Evolutionary conservation across 2,329 filamentous ascomycete genomes (phyloP).

Genomic region (Aureobasidium mangrovei): DNA sequence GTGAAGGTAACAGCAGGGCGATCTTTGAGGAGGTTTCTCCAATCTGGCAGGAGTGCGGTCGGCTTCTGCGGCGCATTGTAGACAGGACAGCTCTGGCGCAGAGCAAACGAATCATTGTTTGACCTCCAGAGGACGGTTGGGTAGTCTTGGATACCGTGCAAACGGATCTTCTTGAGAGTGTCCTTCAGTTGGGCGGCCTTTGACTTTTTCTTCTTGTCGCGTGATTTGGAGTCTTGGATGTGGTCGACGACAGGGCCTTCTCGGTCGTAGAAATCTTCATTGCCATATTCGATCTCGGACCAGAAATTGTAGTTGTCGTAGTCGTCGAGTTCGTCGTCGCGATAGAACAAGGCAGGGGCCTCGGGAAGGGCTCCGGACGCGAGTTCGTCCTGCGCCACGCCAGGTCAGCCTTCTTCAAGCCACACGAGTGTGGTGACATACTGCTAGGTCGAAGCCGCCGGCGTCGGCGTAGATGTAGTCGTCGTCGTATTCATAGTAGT

Average conservation of each 20-base stretch:
- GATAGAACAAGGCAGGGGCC: slow-evolving; percentile 29
- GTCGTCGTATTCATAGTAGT: slow-evolving; percentile 31
- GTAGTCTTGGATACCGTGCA: slow-evolving; percentile 9
- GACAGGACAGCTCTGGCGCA: slow-evolving; percentile 15
- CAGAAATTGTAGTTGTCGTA: slow-evolving; percentile 42
- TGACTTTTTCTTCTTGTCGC: slow-evolving; percentile 26
- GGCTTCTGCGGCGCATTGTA: slow-evolving; percentile 19
- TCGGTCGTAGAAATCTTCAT: slow-evolving; percentile 37
- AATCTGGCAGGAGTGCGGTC: slow-evolving; percentile 37
- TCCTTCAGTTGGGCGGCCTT: slow-evolving; percentile 14
- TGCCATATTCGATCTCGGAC: slow-evolving; percentile 41
- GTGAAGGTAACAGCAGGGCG: slow-evolving; percentile 16
- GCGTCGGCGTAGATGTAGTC: slow-evolving; percentile 38
- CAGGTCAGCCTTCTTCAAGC: neutral
- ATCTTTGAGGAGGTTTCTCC: slow-evolving; percentile 32
- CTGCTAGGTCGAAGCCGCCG: slow-evolving; percentile 32
- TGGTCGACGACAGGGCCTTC: slow-evolving; percentile 15
- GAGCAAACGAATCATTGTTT: neutral
- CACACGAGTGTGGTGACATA: slow-evolving; percentile 19
- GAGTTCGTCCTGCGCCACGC: slow-evolving; percentile 35
- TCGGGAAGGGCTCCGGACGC: slow-evolving; percentile 40
- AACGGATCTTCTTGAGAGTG: slow-evolving; percentile 10
- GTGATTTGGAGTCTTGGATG: slow-evolving; percentile 8
- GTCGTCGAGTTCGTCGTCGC: slow-evolving; percentile 29
- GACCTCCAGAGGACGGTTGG: slow-evolving; percentile 8